Conservation (phyloP, 768 basidiomycete genomes). For the Trametes cinnabarina region DNA sequence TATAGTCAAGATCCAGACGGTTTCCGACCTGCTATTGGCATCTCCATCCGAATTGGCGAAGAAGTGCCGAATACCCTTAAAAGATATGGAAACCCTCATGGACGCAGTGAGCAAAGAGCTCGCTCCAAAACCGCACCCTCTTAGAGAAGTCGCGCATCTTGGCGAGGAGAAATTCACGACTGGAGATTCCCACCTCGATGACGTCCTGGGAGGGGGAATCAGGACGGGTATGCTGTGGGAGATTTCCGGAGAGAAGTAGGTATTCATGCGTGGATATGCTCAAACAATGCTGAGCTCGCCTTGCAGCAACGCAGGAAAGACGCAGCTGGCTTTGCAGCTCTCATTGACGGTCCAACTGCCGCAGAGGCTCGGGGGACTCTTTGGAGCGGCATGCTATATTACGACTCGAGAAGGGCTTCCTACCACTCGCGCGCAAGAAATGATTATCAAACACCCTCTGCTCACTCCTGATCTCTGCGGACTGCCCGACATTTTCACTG, state of each 20-base stretch:
- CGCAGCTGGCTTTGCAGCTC: constrained; percentile 85
- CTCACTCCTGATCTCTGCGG: constrained; percentile 44
- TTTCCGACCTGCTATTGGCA: constrained; percentile 47
- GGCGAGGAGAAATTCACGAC: constrained; percentile 60
- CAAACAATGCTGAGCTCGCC: neutral
- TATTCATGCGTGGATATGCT: neutral
- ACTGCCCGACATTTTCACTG: constrained; percentile 61
- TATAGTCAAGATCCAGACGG: constrained; percentile 17
- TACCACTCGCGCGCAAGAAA: constrained; percentile 65
- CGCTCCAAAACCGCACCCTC: constrained; percentile 36
- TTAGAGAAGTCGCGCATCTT: constrained; percentile 39
- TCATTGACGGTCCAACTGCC: constrained; percentile 78
- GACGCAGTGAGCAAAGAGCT: constrained; percentile 47
- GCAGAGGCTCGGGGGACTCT: constrained; percentile 49
- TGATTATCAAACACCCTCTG: constrained; percentile 50
- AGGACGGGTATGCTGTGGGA: constrained; percentile 83
- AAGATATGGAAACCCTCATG: constrained; percentile 51
- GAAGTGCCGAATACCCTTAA: constrained; percentile 49
- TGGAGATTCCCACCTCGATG: constrained; percentile 70
- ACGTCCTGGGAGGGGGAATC: constrained; percentile 75
- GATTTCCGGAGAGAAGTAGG: constrained; percentile 83
- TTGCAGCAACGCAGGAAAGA: constrained; percentile 88
- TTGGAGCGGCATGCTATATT: constrained; percentile 73
- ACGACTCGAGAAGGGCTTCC: constrained; percentile 70
- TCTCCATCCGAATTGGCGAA: constrained; percentile 52